Evolutionary conservation across 140 eudicot genomes (phyloP), one percentile per base, ranked within the genome.

Genomic region (Anethum foeniculum): DNA sequence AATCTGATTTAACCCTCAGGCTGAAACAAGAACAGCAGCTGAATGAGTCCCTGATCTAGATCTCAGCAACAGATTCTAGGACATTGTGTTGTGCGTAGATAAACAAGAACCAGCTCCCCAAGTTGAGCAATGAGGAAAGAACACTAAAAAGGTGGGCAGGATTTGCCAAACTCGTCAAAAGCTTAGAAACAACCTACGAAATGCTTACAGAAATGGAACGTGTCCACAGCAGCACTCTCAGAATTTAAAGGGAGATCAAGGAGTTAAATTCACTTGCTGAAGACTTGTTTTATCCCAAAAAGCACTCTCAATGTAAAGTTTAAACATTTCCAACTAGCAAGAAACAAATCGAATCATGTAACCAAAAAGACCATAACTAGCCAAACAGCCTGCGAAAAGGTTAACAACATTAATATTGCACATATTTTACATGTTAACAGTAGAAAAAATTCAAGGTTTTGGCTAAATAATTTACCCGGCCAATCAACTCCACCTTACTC

Each of bases 301-400:
- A 30, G 73, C 89, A 73, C 89, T 89, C 82, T 86, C 83, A 80
- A 80, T 81, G 83, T 85, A 90, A 90, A 71, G 91, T 76, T 82
- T 79, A 82, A 84, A 84, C 77, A 81, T 82, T 81, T 77, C 87
- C 88, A 86, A 91, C 71, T 87, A 90, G 79, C 88, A 88, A 84
- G 84, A 86, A 89, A 69, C 83, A 76, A 85, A 82, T 78, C 88
- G 86, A 87, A 86, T 76, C 90, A 90, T 82, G 93, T 82, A 82
- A 85, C 92, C 83, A 81, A 78, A 79, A 86, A 68, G 84, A 87
- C 83, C 90, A 87, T 81, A 82, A 79, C 81, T 81, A 82, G 87
- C 89, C 90, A 83, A 83, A 82, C 81, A 81, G 90, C 97, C 97
- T 92, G 97, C 96, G 94, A 91, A 91, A 90, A 89, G 80, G 86